phyloP scores from a whole-genome alignment of 2,329 filamentous ascomycete species.

The Tetracladium maxilliforme region DNA sequence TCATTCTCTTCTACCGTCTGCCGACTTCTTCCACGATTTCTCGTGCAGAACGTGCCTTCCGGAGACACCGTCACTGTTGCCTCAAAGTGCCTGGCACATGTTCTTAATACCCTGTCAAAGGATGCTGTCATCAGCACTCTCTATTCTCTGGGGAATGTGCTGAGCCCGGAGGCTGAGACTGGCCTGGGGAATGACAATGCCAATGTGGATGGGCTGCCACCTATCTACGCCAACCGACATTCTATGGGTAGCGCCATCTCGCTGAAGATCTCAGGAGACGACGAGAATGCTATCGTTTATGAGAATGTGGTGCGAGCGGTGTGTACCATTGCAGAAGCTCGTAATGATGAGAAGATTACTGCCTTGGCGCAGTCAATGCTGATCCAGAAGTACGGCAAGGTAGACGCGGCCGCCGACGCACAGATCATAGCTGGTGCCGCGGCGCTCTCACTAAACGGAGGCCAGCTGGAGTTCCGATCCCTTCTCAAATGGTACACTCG shows the following conservation, averaged over 20 bases:
- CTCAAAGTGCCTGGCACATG: constrained; percentile 70
- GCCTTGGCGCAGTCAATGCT: constrained; percentile 91
- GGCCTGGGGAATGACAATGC: constrained; percentile 36
- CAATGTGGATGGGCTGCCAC: constrained; percentile 22
- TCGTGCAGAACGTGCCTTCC: constrained; percentile 68
- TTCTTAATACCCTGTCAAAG: constrained; percentile 71
- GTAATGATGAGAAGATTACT: constrained; percentile 80
- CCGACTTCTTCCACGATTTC: constrained; percentile 68
- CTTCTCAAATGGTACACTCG: constrained; percentile 73
- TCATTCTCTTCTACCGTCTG: constrained; percentile 62
- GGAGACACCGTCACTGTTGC: constrained; percentile 59
- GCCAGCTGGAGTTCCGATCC: constrained; percentile 69
- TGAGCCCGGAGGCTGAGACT: constrained; percentile 43
- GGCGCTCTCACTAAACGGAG: constrained; percentile 60
- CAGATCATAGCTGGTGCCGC: constrained; percentile 77
- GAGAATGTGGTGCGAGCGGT: constrained; percentile 90
- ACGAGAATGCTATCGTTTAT: constrained; percentile 65
- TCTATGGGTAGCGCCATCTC: constrained; percentile 68
- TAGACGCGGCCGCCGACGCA: constrained; percentile 66
- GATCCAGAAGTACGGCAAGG: constrained; percentile 83
- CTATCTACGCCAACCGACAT: constrained; percentile 37
- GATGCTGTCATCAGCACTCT: constrained; percentile 90
- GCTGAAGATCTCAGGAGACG: constrained; percentile 57
- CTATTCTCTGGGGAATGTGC: constrained; percentile 89
- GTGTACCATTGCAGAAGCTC: constrained; percentile 71